Evolutionary conservation across 2,329 filamentous ascomycete genomes (phyloP).

Genomic region (Rhexocercosporidium sp.): DNA sequence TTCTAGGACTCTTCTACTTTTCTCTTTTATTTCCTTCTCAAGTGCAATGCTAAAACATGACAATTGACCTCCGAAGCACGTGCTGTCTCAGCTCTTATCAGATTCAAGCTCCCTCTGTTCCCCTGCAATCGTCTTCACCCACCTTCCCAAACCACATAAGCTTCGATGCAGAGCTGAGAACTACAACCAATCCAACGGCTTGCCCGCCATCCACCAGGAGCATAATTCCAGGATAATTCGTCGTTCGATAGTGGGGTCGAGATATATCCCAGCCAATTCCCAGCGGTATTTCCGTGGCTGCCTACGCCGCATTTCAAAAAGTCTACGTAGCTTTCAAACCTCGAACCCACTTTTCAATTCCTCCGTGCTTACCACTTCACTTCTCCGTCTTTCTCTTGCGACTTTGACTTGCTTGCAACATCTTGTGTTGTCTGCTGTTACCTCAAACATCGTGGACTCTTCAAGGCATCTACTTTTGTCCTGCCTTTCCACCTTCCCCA

Average conservation of each 20-base stretch:
- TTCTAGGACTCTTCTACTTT: not conserved
- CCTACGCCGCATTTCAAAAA: conserved; percentile 8
- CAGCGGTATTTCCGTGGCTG: conserved; percentile 3
- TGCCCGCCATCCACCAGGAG: not conserved
- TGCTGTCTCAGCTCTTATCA: not conserved
- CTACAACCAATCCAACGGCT: not conserved
- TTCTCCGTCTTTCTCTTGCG: conserved; percentile 6
- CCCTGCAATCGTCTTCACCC: not conserved
- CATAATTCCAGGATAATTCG: not conserved
- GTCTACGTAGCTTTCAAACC: not conserved
- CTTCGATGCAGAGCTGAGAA: not conserved
- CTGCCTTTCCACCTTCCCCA: not conserved
- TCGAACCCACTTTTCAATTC: conserved; percentile 12
- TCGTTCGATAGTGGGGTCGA: not conserved
- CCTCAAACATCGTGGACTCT: conserved; percentile 11
- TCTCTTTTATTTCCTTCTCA: not conserved
- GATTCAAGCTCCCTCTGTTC: not conserved
- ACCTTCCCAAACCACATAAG: conserved; percentile 9
- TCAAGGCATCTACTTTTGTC: conserved; percentile 25
- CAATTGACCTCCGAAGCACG: not conserved
- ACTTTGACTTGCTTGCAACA: conserved; percentile 10
- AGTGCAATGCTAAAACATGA: not conserved
- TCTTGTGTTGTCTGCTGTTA: not conserved
- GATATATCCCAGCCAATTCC: not conserved
- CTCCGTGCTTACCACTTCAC: conserved; percentile 27